Conservation (phyloP, 1,284 basidiomycete species). For the Cryptococcus deneoformans region DNA sequence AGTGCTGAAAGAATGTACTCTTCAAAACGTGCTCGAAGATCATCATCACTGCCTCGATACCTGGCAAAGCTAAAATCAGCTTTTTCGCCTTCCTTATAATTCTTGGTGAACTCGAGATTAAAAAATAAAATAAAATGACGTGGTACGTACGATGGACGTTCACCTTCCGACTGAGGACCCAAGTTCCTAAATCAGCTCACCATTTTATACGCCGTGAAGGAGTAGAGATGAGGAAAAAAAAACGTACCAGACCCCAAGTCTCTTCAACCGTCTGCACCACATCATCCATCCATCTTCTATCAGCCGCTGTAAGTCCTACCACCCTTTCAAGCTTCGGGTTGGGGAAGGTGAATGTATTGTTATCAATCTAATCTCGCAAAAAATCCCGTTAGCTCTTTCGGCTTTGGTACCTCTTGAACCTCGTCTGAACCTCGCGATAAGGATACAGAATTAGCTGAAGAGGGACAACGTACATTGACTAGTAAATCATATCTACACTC, state of each 20-base stretch:
- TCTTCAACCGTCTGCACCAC: slow-evolving; percentile 76
- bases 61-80: slow-evolving; percentile 10
- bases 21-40: slow-evolving; percentile 70
- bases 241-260: slow-evolving; percentile 61
- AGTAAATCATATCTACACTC: slow-evolving; percentile 79
- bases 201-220: background rate
- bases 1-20: slow-evolving; percentile 54
- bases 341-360: slow-evolving; percentile 75
- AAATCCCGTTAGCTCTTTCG: background rate
- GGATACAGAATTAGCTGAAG: background rate
- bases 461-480: slow-evolving; percentile 66
- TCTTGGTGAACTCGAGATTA: too few species aligned
- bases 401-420: background rate
- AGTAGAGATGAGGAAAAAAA: slow-evolving; percentile 47
- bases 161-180: slow-evolving; percentile 19
- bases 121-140: too few species aligned
- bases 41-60: slow-evolving; percentile 91
- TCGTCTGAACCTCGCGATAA: too few species aligned
- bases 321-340: slow-evolving; percentile 75
- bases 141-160: slow-evolving; percentile 17
- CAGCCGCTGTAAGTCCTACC: slow-evolving; percentile 80
- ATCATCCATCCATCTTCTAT: slow-evolving; percentile 94
- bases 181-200: too few species aligned
- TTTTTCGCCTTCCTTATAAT: too few species aligned
- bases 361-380: slow-evolving; percentile 63